A percentile compares a stretch with the other conserved stretches of the same genome.
Conservation (phyloP, 1,284 basidiomycete genomes). For the Apiotrichum montevideense region DNA sequence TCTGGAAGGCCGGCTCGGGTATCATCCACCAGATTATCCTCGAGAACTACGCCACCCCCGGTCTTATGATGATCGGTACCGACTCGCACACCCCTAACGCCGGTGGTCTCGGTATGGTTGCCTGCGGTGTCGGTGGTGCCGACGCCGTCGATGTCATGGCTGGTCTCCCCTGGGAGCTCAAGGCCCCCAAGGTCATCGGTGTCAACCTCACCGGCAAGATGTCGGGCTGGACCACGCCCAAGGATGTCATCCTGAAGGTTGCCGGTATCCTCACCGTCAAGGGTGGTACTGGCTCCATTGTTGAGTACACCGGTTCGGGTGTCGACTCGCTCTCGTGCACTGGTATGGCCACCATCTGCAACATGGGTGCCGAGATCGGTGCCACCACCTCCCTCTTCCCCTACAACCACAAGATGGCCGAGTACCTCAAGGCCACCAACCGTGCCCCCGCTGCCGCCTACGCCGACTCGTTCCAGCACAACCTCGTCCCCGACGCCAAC, state of each 20-base stretch:
- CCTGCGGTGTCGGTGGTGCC: conserved; percentile 96
- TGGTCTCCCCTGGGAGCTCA: conserved; percentile 95
- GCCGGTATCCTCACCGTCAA: conserved; percentile 90
- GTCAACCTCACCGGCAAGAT: conserved; percentile 85
- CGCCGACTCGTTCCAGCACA: conserved; percentile 79
- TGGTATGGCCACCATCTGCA: conserved; percentile 87
- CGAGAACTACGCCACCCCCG: conserved; percentile 87
- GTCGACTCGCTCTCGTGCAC: conserved; percentile 88
- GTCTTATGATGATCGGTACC: conserved; percentile 55
- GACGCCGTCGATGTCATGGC: conserved; percentile 99
- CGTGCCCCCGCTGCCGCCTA: conserved; percentile 73
- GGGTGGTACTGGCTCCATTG: conserved; percentile 92
- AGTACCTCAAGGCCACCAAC: conserved; percentile 84
- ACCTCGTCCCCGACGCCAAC: conserved; percentile 76
- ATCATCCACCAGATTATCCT: conserved; percentile 98
- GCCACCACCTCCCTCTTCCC: conserved; percentile 98
- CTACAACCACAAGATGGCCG: conserved; percentile 81
- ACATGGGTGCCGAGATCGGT: conserved; percentile 99
- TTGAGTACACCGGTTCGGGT: conserved; percentile 98
- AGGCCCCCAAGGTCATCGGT: conserved; percentile 86
- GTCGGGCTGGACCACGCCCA: conserved; percentile 88
- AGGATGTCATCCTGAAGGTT: conserved; percentile 92
- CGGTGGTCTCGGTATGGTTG: conserved; percentile 93
- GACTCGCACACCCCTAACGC: conserved; percentile 99
- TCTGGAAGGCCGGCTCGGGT: conserved; percentile 99